Conservation (phyloP, 2,329 filamentous ascomycete species). For the Bipolaris gigantea region DNA sequence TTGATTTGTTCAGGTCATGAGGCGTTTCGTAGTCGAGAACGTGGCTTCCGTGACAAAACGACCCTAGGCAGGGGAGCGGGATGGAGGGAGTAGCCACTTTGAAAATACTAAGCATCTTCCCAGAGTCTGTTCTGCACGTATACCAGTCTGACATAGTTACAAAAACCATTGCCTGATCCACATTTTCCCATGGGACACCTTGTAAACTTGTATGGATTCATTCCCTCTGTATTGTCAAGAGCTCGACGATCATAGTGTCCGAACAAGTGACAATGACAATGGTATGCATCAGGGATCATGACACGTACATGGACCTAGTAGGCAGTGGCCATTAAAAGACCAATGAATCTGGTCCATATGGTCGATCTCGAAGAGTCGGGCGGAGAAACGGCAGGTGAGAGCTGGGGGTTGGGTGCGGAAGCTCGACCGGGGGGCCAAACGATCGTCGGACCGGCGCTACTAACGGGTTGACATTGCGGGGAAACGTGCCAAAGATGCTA, state of each 20-base stretch:
- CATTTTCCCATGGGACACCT: not conserved
- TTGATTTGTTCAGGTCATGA: constrained; percentile 11
- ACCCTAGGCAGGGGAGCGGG: constrained; percentile 2
- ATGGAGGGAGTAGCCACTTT: constrained; percentile 1
- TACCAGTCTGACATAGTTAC: not conserved
- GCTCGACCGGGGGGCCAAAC: constrained; percentile 22
- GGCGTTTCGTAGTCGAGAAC: constrained; percentile 16
- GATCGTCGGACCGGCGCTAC: constrained; percentile 26
- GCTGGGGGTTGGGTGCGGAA: constrained; percentile 27
- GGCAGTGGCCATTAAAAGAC: constrained; percentile 5
- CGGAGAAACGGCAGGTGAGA: constrained; percentile 27
- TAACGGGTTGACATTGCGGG: constrained; percentile 34
- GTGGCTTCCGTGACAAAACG: constrained; percentile 13
- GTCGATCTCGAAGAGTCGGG: constrained; percentile 31
- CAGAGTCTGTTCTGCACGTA: not conserved
- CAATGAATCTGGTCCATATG: constrained; percentile 6
- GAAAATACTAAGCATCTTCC: not conserved
- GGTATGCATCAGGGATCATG: constrained; percentile 1
- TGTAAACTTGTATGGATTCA: not conserved
- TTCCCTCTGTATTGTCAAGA: constrained; percentile 1
- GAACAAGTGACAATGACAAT: constrained; percentile 5
- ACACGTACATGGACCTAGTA: not conserved
- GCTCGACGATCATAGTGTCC: constrained; percentile 2
- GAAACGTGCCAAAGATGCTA: constrained; percentile 30
- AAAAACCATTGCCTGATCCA: not conserved